phyloP scores from a whole-genome alignment of 2,329 filamentous ascomycete species.

The Cadophora gregata region DNA sequence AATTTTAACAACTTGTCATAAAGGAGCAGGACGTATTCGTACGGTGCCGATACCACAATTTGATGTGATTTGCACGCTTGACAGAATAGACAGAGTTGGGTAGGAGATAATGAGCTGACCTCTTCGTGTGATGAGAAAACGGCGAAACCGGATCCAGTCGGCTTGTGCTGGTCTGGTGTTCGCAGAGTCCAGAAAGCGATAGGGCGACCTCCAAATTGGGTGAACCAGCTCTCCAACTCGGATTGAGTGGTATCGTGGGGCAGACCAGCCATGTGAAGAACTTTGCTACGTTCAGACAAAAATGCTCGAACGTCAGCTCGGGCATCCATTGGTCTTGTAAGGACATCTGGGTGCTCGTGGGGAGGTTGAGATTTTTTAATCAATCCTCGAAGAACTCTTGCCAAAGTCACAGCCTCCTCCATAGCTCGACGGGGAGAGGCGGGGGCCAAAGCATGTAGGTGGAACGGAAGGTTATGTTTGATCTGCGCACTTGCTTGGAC shows the following conservation, averaged over 20 bases:
- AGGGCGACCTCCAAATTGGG: conserved; percentile 94
- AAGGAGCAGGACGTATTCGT: conserved; percentile 42
- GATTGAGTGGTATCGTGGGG: conserved; percentile 99
- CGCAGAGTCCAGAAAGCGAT: conserved; percentile 99
- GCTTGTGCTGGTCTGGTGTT: conserved; percentile 98
- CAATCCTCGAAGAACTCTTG: conserved; percentile 87
- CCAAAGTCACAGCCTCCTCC: conserved; percentile 95
- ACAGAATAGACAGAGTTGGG: conserved; percentile 40
- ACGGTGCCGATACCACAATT: conserved; percentile 37
- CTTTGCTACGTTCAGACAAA: conserved; percentile 94
- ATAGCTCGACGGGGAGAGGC: conserved; percentile 95
- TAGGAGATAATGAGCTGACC: conserved; percentile 57
- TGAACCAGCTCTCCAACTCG: conserved; percentile 99
- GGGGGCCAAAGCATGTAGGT: conserved; percentile 92
- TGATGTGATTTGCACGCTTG: conserved; percentile 38
- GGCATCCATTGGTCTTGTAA: conserved; percentile 95
- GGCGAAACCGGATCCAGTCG: conserved; percentile 97
- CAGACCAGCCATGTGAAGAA: conserved; percentile 95
- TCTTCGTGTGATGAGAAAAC: conserved; percentile 99
- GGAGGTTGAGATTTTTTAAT: conserved; percentile 95
- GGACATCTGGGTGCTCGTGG: conserved; percentile 91
- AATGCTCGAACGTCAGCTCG: conserved; percentile 96
- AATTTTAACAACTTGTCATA: conserved; percentile 40
- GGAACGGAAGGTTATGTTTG: conserved; percentile 98
- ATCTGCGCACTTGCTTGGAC: conserved; percentile 97